Percentiles rank a stretch among this genome's conserved stretches.
These are phyloP conservation scores for Chrysanthemum lavandulifolium DNA, from an alignment of 129 eudicot species.

Conservation along the genomic window DNA sequence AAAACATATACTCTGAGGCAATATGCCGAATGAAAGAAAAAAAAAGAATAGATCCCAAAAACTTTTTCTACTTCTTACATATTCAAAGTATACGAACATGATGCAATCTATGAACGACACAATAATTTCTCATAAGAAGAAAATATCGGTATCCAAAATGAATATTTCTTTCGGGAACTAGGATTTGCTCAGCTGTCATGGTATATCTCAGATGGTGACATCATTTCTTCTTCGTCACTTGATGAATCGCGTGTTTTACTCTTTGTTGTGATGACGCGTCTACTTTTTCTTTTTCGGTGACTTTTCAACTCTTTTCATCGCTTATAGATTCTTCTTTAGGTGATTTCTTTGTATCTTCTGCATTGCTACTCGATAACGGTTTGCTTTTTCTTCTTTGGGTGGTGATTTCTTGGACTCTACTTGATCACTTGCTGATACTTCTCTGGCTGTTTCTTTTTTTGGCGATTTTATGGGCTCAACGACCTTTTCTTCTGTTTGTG, in stretches of 20 bases:
- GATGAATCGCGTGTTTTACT: too few relatives aligned
- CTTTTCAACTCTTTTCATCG: not conserved
- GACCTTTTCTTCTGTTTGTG: not conserved
- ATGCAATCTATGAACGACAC: slow-evolving; percentile 4
- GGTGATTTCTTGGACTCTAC: not conserved
- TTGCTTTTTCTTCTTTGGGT: not conserved
- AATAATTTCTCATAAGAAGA: not conserved
- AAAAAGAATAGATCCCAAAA: not conserved
- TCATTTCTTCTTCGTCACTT: too few relatives aligned
- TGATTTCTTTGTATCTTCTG: not conserved
- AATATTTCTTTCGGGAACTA: not conserved
- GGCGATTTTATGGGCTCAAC: not conserved
- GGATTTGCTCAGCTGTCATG: not conserved
- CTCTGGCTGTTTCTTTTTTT: not conserved
- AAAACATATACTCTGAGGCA: not conserved
- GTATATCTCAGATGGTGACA: not conserved
- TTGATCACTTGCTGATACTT: not conserved
- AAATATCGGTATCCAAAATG: not conserved
- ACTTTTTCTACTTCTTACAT: slow-evolving; percentile 5
- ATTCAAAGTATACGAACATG: slow-evolving; percentile 15
- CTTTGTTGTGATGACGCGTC: too few relatives aligned
- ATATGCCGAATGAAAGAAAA: not conserved
- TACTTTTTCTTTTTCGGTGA: not conserved
- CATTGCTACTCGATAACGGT: slow-evolving; percentile 2
- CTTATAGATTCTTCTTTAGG: not conserved